These are phyloP conservation scores for Phytophthora fragariae DNA, from an alignment of 352 stramenopile species.

Conservation along the genomic window DNA sequence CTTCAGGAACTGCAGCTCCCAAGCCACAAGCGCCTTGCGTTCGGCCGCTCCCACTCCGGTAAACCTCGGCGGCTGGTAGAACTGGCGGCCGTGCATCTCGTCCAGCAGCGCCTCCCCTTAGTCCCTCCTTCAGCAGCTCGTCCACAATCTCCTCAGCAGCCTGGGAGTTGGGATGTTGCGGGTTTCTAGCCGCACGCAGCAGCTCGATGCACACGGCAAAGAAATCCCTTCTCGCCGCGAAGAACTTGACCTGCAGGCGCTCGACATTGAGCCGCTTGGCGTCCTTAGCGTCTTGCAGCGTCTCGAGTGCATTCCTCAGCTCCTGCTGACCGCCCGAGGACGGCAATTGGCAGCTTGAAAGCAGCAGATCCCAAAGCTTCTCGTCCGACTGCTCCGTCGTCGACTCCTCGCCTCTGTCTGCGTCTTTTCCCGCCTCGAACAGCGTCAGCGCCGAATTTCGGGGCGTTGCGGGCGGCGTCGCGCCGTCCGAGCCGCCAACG, in stretches of 20 bases:
- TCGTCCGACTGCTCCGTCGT: background rate
- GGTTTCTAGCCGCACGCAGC: conserved; percentile 47
- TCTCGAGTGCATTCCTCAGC: conserved; percentile 41
- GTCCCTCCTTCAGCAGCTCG: conserved; percentile 62
- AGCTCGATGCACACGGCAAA: conserved; percentile 70
- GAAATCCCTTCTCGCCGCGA: conserved; percentile 48
- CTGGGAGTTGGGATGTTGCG: conserved; percentile 42
- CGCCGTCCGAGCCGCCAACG: conserved; percentile 22
- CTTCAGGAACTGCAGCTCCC: conserved; percentile 67
- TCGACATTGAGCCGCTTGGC: conserved; percentile 37
- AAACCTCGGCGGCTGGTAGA: conserved; percentile 45
- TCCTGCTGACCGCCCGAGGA: conserved; percentile 28
- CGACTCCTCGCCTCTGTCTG: background rate
- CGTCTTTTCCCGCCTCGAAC: conserved; percentile 13
- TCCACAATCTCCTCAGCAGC: conserved; percentile 51
- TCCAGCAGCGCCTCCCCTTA: conserved; percentile 63
- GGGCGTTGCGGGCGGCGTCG: conserved; percentile 22
- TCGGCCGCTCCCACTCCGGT: conserved; percentile 36
- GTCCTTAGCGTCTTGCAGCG: conserved; percentile 16
- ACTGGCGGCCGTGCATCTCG: conserved; percentile 59
- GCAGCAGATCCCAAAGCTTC: conserved; percentile 41
- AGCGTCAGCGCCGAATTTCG: conserved; percentile 16
- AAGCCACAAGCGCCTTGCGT: conserved; percentile 45
- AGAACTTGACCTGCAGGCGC: conserved; percentile 45
- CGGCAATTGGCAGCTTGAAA: conserved; percentile 45